phyloP scores from a whole-genome alignment of 176 grass and related monocot genomes.

The Juncus effusus region DNA sequence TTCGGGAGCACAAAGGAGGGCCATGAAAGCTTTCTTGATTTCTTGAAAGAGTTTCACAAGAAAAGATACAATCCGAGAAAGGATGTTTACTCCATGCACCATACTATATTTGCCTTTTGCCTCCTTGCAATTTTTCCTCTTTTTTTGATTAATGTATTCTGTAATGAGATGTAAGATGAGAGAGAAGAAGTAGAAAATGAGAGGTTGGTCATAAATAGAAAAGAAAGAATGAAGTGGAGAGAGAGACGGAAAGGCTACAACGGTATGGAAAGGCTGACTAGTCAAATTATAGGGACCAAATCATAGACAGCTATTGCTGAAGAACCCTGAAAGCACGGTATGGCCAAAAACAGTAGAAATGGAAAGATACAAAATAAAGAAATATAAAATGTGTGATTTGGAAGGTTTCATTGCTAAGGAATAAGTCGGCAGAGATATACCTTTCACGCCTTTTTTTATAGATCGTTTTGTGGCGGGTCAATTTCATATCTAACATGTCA shows the following conservation, averaged over 20 bases:
- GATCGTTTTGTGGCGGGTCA: too few species aligned
- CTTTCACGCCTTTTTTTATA: too few species aligned
- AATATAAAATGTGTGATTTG: background rate
- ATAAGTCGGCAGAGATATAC: background rate
- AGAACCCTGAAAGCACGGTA: slow-evolving; percentile 4
- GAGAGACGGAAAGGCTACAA: slow-evolving; percentile 18
- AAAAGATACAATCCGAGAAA: slow-evolving; percentile 16
- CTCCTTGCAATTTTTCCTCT: too few species aligned
- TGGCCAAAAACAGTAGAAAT: background rate
- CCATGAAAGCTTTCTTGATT: slow-evolving; percentile 22
- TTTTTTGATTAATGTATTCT: slow-evolving; percentile 12
- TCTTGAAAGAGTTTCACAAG: slow-evolving; percentile 15
- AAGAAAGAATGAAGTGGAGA: background rate
- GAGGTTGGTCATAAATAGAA: background rate
- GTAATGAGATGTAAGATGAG: slow-evolving; percentile 10
- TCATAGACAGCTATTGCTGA: slow-evolving; percentile 1
- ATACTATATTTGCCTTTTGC: background rate
- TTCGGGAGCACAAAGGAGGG: background rate
- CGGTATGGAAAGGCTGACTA: slow-evolving; percentile 33
- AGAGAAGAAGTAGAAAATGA: background rate
- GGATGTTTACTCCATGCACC: slow-evolving; percentile 17
- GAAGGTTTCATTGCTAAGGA: slow-evolving; percentile 13
- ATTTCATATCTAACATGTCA: too few species aligned
- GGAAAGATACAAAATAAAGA: background rate
- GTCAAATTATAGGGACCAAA: slow-evolving; percentile 20